phyloP scores from a whole-genome alignment of 305 asterid genomes.

The Petunia hybrid region DNA sequence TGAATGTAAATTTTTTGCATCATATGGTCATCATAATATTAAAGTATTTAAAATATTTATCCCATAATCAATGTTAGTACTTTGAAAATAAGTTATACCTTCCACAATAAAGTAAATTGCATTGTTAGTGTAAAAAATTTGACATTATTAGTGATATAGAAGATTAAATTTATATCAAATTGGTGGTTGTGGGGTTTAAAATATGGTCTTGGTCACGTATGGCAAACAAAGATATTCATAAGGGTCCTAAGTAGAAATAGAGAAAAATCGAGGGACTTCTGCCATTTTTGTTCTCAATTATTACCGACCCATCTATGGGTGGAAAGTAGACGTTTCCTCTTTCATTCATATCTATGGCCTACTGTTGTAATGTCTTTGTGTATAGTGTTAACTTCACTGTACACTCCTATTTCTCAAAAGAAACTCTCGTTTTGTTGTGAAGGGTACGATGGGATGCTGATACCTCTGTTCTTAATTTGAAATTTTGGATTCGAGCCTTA shows the following conservation, averaged over 20 bases:
- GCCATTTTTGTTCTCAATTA: conserved; percentile 13
- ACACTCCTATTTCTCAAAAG: background rate
- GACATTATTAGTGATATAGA: no score
- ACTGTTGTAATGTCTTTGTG: background rate
- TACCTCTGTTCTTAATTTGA: no score
- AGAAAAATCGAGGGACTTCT: background rate
- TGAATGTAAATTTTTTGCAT: no score
- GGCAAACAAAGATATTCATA: background rate
- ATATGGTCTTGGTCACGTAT: background rate
- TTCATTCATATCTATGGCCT: conserved; percentile 30
- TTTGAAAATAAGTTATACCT: no score
- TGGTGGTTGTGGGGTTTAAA: background rate
- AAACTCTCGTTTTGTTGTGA: background rate
- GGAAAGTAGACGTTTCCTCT: conserved; percentile 36
- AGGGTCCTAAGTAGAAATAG: background rate
- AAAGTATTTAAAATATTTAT: no score
- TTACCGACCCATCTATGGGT: conserved; percentile 23
- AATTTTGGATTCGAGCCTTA: no score
- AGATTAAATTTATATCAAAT: background rate
- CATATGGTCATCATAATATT: no score
- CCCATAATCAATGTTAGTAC: no score
- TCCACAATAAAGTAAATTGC: no score
- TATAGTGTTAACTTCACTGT: conserved; percentile 11
- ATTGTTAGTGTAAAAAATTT: no score
- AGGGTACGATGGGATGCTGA: no score